Percentiles rank a stretch among this genome's conserved stretches.
Conservation (phyloP, 257 asterid genomes). For the Gentiana straminea region DNA sequence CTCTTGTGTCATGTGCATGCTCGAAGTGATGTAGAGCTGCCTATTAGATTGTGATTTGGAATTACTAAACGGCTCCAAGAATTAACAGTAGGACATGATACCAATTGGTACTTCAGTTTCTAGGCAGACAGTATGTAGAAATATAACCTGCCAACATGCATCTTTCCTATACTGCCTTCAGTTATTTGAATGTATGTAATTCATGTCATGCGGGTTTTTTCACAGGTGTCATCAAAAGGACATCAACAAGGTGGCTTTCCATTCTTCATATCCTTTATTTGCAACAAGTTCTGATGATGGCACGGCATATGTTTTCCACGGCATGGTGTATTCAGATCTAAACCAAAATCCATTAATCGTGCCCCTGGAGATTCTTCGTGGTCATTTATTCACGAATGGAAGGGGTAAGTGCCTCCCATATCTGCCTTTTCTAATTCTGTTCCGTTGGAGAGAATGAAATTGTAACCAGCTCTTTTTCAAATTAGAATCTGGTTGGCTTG, state of each 20-base stretch:
- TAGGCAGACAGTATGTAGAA: too few relatives aligned
- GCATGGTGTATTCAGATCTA: slow-evolving; percentile 90
- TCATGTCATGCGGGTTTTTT: slow-evolving; percentile 7
- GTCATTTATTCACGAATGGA: slow-evolving; percentile 65
- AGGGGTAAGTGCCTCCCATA: slow-evolving; percentile 40
- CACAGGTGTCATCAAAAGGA: slow-evolving; percentile 80
- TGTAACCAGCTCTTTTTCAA: not conserved
- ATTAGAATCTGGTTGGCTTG: not conserved
- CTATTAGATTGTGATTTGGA: too few relatives aligned
- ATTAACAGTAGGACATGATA: too few relatives aligned
- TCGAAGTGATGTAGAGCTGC: too few relatives aligned
- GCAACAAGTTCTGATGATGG: slow-evolving; percentile 89
- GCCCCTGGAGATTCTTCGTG: slow-evolving; percentile 85
- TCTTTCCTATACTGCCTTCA: too few relatives aligned
- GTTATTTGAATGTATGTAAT: too few relatives aligned
- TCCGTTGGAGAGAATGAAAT: not conserved
- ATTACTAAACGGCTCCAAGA: too few relatives aligned
- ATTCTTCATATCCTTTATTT: slow-evolving; percentile 83
- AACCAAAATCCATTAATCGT: slow-evolving; percentile 81
- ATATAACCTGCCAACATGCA: too few relatives aligned
- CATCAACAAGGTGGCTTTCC: slow-evolving; percentile 68
- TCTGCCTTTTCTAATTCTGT: not conserved
- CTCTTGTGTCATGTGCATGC: too few relatives aligned
- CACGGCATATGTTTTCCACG: slow-evolving; percentile 82
- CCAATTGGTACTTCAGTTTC: too few relatives aligned